Percentiles rank a stretch among this genome's conserved stretches.
Conservation (phyloP, 1,284 basidiomycete species). For the Tilletia walkeri region DNA sequence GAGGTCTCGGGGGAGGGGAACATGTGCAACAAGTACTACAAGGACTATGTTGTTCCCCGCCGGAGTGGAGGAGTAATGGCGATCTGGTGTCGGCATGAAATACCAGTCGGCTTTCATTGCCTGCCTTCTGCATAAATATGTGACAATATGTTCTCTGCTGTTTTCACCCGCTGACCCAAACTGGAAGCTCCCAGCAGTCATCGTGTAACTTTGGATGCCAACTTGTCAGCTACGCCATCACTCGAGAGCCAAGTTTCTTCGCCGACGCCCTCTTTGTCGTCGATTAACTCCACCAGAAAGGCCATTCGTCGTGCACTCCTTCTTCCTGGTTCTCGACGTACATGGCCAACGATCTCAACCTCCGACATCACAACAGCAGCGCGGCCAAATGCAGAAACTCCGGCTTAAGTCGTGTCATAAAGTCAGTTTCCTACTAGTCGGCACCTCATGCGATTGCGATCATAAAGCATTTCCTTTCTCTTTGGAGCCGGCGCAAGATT, state of each 20-base stretch:
- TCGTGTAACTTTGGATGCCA: slow-evolving; percentile 1
- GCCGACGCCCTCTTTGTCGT: background rate
- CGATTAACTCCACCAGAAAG: background rate
- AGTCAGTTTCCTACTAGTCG: background rate
- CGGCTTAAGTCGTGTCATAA: slow-evolving; percentile 8
- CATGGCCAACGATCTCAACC: slow-evolving; percentile 1
- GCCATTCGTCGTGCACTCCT: background rate
- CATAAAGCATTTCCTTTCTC: background rate
- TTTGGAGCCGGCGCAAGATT: slow-evolving; percentile 7
- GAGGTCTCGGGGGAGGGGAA: too few relatives aligned
- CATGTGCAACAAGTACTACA: background rate
- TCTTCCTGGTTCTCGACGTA: background rate
- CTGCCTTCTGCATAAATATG: background rate
- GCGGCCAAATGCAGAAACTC: background rate
- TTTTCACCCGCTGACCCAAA: background rate
- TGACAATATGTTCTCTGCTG: background rate
- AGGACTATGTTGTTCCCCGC: background rate
- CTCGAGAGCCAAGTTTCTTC: slow-evolving; percentile 2
- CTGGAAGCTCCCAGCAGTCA: background rate
- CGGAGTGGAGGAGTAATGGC: background rate
- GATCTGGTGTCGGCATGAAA: background rate
- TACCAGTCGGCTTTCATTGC: background rate
- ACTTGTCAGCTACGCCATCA: background rate
- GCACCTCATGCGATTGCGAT: background rate
- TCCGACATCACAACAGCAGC: background rate